Evolutionary conservation across 2,329 filamentous ascomycete genomes (phyloP).

Genomic region (Chaetomiaceae sp.): DNA sequence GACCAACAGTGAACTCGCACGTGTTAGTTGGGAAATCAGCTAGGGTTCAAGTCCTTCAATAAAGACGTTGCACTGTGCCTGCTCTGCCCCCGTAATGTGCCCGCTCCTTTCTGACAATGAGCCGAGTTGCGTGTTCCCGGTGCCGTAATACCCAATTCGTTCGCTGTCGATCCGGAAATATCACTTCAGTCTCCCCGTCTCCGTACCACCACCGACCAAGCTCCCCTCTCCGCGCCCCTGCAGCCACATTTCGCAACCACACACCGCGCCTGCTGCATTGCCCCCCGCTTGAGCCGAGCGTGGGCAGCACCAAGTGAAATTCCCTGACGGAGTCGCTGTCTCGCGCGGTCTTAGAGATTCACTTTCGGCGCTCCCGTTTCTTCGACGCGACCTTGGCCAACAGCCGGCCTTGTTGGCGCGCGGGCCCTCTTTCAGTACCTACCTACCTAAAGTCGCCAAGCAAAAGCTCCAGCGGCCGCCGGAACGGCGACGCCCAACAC

Average conservation of each 20-base stretch:
- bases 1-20: no score
- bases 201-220: background rate
- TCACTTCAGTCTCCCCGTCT: no score
- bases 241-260: background rate
- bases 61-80: no score
- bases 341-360: background rate
- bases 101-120: no score
- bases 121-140: no score
- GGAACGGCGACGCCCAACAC: conserved; percentile 10
- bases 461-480: conserved; percentile 13
- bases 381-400: background rate
- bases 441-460: background rate
- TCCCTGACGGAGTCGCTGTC: background rate
- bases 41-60: no score
- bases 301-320: no score
- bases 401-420: conserved; percentile 6
- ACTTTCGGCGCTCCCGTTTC: background rate
- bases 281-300: no score
- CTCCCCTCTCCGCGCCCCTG: background rate
- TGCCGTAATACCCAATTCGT: no score
- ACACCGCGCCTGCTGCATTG: no score
- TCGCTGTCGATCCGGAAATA: background rate
- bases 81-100: no score
- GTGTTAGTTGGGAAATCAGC: no score
- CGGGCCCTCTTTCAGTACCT: conserved; percentile 2